Conservation (phyloP, 768 basidiomycete genomes). For the Mycena chlorophos region DNA sequence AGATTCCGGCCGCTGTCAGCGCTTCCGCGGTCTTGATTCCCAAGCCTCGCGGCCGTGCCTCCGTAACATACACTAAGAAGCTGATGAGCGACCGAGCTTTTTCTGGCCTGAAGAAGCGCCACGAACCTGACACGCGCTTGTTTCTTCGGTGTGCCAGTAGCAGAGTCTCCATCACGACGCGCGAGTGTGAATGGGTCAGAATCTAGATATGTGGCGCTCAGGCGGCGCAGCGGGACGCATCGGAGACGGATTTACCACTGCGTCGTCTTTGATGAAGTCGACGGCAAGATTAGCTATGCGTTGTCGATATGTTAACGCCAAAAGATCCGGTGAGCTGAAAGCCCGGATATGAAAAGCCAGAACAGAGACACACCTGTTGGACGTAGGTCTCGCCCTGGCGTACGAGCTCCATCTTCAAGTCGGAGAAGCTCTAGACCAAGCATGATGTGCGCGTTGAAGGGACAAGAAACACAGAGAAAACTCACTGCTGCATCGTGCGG, state of each 20-base stretch:
- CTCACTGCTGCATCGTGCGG: constrained; percentile 80
- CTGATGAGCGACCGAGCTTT: constrained; percentile 16
- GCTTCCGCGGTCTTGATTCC: constrained; percentile 92
- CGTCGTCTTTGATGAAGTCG: constrained; percentile 93
- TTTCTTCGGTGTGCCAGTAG: constrained; percentile 83
- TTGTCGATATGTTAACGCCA: constrained; percentile 78
- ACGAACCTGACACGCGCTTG: constrained; percentile 75
- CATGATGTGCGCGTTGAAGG: constrained; percentile 15
- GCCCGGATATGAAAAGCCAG: neutral
- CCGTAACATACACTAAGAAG: constrained; percentile 85
- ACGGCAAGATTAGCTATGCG: constrained; percentile 89
- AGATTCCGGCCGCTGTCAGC: constrained; percentile 86
- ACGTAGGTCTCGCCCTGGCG: constrained; percentile 77
- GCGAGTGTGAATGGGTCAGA: constrained; percentile 93
- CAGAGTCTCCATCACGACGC: constrained; percentile 92
- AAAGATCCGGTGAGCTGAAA: neutral
- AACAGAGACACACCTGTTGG: constrained; percentile 12
- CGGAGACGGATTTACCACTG: constrained; percentile 56
- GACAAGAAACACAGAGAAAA: constrained; percentile 19
- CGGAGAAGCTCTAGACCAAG: constrained; percentile 66
- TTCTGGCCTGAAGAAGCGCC: too few species aligned
- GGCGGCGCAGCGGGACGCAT: constrained; percentile 11
- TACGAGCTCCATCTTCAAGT: constrained; percentile 81
- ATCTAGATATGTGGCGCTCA: constrained; percentile 53
- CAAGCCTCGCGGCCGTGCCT: constrained; percentile 86